Percentiles rank a stretch among this genome's conserved stretches.
These are phyloP conservation scores for Kodamaea plutei DNA, from an alignment of 1,139 yeast species.

Conservation along the genomic window DNA sequence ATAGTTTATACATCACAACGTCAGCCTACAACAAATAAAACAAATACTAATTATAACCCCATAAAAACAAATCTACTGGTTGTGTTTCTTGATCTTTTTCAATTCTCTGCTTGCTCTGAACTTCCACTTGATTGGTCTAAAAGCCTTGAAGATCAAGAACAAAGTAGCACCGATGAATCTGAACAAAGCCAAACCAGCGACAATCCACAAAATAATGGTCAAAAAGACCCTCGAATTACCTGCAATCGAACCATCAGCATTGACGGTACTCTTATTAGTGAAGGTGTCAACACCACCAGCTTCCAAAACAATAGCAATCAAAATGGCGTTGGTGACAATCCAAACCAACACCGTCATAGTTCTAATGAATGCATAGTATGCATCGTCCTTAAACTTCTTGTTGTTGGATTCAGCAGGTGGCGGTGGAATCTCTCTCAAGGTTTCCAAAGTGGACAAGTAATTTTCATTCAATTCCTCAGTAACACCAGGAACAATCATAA, in stretches of 20 bases:
- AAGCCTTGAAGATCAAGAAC: constrained; percentile 31
- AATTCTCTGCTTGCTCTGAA: constrained; percentile 20
- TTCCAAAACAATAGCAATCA: constrained; percentile 40
- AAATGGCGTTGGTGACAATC: constrained; percentile 43
- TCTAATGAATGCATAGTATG: constrained; percentile 44
- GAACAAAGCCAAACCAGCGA: constrained; percentile 44
- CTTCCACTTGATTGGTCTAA: constrained; percentile 44
- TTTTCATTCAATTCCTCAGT: constrained; percentile 58
- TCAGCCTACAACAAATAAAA: no score
- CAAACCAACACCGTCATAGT: constrained; percentile 45
- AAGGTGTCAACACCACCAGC: constrained; percentile 38
- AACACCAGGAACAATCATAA: constrained; percentile 64
- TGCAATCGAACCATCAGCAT: constrained; percentile 28
- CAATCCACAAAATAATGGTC: constrained; percentile 47
- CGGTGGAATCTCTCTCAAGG: constrained; percentile 32
- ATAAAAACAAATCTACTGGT: constrained; percentile 1
- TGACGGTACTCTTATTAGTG: constrained; percentile 16
- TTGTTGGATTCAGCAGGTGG: constrained; percentile 18
- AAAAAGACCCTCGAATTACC: constrained; percentile 40
- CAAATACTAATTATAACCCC: no score
- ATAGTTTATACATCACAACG: no score
- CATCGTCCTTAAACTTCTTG: constrained; percentile 31
- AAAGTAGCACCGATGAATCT: constrained; percentile 40
- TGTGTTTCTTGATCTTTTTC: constrained; percentile 11
- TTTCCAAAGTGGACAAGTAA: constrained; percentile 49